A percentile compares a stretch with the other conserved stretches of the same genome.
Conservation (phyloP, 2,329 filamentous ascomycete genomes). For the Diaporthe velutina region DNA sequence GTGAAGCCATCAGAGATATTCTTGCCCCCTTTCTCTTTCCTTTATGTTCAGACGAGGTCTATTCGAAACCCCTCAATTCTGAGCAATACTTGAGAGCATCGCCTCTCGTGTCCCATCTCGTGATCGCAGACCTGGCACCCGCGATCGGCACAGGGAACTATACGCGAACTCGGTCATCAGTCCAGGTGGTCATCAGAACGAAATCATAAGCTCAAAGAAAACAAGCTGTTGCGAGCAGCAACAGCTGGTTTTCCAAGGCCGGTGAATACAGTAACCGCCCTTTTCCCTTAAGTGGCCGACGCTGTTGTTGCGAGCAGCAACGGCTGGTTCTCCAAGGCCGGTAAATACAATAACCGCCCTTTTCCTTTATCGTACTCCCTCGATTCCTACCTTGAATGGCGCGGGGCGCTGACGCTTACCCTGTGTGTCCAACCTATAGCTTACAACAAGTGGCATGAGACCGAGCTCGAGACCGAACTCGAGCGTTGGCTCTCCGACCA, state of each 20-base stretch:
- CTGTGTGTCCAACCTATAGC: conserved; percentile 63
- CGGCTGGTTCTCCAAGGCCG: conserved; percentile 87
- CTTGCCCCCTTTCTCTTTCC: no score
- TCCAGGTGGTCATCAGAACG: no score
- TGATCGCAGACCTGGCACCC: no score
- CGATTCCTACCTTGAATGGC: neutral
- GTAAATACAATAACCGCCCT: conserved; percentile 64
- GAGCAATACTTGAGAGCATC: no score
- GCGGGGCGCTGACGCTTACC: conserved; percentile 43
- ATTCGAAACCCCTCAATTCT: no score
- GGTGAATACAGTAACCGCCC: conserved; percentile 67
- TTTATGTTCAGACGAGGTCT: no score
- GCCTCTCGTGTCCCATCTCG: no score
- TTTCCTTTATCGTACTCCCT: conserved; percentile 27
- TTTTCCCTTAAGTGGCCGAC: conserved; percentile 71
- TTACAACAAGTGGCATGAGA: conserved; percentile 99
- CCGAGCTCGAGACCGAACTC: conserved; percentile 95
- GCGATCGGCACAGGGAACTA: no score
- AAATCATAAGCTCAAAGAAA: no score
- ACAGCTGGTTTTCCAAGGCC: conserved; percentile 85
- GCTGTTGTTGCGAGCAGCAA: conserved; percentile 72
- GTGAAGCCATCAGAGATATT: no score
- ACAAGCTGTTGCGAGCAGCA: conserved; percentile 74
- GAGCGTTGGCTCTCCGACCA: conserved; percentile 97
- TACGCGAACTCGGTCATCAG: no score